Evolutionary conservation across 352 stramenopile species (phyloP).

Genomic region (Blastocystis sp.): DNA sequence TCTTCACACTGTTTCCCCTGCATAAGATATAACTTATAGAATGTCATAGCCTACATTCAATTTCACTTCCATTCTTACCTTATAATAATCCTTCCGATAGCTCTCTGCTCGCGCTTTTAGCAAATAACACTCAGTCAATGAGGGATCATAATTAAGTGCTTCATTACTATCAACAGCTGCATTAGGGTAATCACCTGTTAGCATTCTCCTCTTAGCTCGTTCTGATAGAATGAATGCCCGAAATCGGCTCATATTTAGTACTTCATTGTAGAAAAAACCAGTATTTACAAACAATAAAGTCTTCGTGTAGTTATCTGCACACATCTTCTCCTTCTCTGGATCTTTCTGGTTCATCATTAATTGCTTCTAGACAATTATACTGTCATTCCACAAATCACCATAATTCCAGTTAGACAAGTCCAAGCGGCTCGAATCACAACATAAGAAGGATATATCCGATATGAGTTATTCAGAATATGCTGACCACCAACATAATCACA

Average conservation of each 20-base stretch:
- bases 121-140: constrained; percentile 26
- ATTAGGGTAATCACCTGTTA: not conserved
- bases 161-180: constrained; percentile 32
- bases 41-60: constrained; percentile 1
- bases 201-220: not conserved
- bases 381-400: not conserved
- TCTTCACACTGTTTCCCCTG: not conserved
- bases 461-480: not conserved
- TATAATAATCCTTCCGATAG: not conserved
- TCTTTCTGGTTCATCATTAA: not conserved
- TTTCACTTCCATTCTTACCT: not conserved
- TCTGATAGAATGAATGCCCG: constrained; percentile 6
- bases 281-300: constrained; percentile 22
- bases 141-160: constrained; percentile 37
- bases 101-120: constrained; percentile 18
- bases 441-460: not conserved
- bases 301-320: not conserved
- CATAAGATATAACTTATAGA: constrained; percentile 5
- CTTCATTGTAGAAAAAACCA: constrained; percentile 43
- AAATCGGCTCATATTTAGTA: not conserved
- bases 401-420: not conserved
- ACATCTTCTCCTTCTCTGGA: not conserved
- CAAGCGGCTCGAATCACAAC: not conserved
- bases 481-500: not conserved
- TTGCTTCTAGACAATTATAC: not conserved